Percentiles rank a stretch among this genome's conserved stretches.
phyloP scores from a whole-genome alignment of 1,284 basidiomycete genomes.

The Hortiboletus rubellus region DNA sequence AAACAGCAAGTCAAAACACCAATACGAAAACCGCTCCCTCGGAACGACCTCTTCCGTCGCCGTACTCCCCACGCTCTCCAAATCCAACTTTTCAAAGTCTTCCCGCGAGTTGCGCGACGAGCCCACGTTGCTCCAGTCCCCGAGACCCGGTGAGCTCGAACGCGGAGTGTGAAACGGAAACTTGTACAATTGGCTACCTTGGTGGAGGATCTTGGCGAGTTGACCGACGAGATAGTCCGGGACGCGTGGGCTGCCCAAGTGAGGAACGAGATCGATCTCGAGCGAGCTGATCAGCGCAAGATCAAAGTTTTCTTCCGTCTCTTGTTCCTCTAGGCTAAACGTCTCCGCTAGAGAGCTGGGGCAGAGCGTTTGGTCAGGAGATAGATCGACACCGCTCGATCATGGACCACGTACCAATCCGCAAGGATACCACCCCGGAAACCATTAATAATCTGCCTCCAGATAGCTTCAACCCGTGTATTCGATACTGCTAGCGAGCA shows the following conservation, averaged over 20 bases:
- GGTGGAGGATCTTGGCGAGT: conserved; percentile 72
- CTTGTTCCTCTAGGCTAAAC: conserved; percentile 63
- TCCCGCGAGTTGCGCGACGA: conserved; percentile 19
- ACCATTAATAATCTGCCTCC: conserved; percentile 83
- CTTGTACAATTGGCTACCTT: conserved; percentile 74
- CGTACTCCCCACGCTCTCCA: conserved; percentile 58
- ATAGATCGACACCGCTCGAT: not conserved
- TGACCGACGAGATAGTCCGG: conserved; percentile 73
- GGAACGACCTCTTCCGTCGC: conserved; percentile 56
- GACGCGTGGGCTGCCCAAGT: conserved; percentile 66
- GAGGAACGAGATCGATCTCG: conserved; percentile 77
- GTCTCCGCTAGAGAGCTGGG: conserved; percentile 53
- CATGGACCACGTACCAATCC: conserved; percentile 62
- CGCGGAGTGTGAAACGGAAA: conserved; percentile 24
- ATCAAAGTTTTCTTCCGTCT: conserved; percentile 87
- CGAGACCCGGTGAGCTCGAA: conserved; percentile 15
- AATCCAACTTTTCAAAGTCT: conserved; percentile 43
- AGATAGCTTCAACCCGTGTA: conserved; percentile 73
- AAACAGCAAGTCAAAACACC: conserved; percentile 92
- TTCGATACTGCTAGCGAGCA: conserved; percentile 50
- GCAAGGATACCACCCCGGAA: conserved; percentile 82
- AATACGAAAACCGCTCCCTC: conserved; percentile 87
- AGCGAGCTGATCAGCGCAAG: conserved; percentile 77
- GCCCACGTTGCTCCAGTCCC: conserved; percentile 6
- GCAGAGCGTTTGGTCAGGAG: not conserved